Percentiles rank a stretch among this genome's conserved stretches.
These are phyloP conservation scores for Microsporum ferrugineum DNA, from an alignment of 2,329 filamentous ascomycete species.

Conservation along the genomic window DNA sequence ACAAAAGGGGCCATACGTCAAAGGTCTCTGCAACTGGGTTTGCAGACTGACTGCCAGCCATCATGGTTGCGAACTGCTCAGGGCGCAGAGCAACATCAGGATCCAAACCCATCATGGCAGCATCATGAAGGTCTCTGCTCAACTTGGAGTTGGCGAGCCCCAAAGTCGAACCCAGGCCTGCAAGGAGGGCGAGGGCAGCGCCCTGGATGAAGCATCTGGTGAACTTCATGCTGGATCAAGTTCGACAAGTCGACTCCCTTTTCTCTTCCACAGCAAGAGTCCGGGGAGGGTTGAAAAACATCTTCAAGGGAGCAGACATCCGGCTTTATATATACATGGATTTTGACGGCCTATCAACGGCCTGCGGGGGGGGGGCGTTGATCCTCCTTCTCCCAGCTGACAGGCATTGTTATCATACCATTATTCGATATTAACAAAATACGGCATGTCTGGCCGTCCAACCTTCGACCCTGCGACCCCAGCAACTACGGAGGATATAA, in stretches of 20 bases:
- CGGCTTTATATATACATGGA: neutral
- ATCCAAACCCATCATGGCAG: neutral
- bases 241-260: neutral
- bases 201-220: constrained; percentile 9
- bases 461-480: neutral
- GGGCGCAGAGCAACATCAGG: neutral
- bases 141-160: constrained; percentile 3
- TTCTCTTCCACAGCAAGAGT: neutral
- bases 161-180: constrained; percentile 7
- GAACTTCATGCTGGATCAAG: constrained; percentile 9
- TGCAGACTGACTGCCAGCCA: neutral
- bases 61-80: neutral
- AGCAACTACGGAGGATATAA: neutral
- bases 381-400: neutral
- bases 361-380: neutral
- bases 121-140: constrained; percentile 5
- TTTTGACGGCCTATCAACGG: neutral
- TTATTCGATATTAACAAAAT: too few relatives aligned
- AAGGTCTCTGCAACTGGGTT: neutral
- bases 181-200: constrained; percentile 9
- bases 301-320: neutral
- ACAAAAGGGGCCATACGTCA: neutral
- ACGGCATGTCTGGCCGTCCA: neutral
- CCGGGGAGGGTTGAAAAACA: too few relatives aligned
- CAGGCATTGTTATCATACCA: neutral